These are phyloP conservation scores for Zoysia japonica DNA, from an alignment of 176 grass and related monocot species.

Conservation along the genomic window DNA sequence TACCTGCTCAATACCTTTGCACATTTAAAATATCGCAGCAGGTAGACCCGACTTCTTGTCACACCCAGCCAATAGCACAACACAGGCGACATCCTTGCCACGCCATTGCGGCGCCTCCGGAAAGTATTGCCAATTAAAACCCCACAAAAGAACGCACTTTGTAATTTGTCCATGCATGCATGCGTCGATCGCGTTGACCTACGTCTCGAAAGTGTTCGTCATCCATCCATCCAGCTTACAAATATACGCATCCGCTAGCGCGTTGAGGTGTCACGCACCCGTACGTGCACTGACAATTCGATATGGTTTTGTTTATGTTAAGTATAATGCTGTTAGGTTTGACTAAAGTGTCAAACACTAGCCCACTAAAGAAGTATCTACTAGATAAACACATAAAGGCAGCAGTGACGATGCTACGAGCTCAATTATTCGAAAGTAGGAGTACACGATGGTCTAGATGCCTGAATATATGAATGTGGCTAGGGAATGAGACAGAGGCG, in stretches of 20 bases:
- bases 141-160: neutral
- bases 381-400: neutral
- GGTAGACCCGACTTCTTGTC: neutral
- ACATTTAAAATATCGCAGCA: constrained; percentile 8
- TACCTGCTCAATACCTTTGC: neutral
- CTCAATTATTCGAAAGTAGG: neutral
- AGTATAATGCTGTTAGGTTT: constrained; percentile 36
- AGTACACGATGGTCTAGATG: constrained; percentile 3
- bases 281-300: neutral
- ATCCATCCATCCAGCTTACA: neutral
- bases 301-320: neutral
- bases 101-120: constrained; percentile 21
- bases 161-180: neutral
- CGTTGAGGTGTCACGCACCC: constrained; percentile 24
- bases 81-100: neutral
- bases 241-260: neutral
- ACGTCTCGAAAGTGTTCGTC: neutral
- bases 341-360: constrained; percentile 44
- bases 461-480: neutral
- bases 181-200: neutral
- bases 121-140: constrained; percentile 9
- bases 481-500: neutral
- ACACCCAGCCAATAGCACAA: constrained; percentile 4
- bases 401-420: constrained; percentile 1
- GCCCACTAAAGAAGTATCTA: constrained; percentile 4